Evolutionary conservation across 192 early-diverging fungal species (phyloP).

Genomic region (Spinellus fusiger): DNA sequence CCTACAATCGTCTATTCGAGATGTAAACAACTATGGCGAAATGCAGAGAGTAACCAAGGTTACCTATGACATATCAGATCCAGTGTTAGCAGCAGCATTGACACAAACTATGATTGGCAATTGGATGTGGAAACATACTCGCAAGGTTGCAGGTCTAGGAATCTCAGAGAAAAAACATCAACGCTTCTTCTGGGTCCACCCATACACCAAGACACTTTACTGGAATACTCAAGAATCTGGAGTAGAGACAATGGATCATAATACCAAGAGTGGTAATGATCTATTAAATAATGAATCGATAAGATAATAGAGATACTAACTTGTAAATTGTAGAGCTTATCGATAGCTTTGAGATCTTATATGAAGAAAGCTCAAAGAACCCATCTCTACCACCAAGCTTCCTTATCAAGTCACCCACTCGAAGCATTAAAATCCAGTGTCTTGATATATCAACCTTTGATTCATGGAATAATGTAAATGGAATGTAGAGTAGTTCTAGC

Average conservation of each 20-base stretch:
- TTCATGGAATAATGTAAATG: not conserved
- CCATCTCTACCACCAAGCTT: not conserved
- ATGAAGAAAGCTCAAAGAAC: not conserved
- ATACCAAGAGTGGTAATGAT: constrained; percentile 44
- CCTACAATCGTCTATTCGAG: too few relatives aligned
- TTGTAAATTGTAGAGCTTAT: not conserved
- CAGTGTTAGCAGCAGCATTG: too few relatives aligned
- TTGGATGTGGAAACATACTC: constrained; percentile 68
- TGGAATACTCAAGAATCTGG: constrained; percentile 67
- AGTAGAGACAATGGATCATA: constrained; percentile 29
- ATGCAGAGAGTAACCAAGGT: too few relatives aligned
- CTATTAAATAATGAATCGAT: too few relatives aligned
- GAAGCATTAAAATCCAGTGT: not conserved
- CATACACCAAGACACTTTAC: constrained; percentile 73
- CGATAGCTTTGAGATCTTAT: not conserved
- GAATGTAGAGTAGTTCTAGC: not conserved
- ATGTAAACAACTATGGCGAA: too few relatives aligned
- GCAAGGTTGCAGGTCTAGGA: constrained; percentile 38
- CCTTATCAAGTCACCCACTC: not conserved
- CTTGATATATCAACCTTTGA: not conserved
- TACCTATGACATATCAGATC: too few relatives aligned
- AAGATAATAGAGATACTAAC: not conserved
- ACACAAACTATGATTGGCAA: too few relatives aligned
- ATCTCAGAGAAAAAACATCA: constrained; percentile 56
- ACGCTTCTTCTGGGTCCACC: constrained; percentile 79